phyloP scores from a whole-genome alignment of 139 green algal species.

The Volvox reticuliferus region DNA sequence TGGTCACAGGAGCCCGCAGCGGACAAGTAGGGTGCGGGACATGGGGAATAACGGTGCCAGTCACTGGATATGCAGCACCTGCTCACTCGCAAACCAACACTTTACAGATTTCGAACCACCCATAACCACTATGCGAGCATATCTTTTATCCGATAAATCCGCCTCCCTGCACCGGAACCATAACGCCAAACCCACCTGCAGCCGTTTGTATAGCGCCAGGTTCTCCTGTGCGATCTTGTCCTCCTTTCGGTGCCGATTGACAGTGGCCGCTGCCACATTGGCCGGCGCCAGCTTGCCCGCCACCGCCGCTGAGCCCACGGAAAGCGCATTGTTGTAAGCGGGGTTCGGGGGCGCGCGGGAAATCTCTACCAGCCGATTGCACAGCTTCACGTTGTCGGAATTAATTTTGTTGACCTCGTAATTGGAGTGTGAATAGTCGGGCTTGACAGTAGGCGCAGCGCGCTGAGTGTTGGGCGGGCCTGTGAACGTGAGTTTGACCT shows the following conservation, averaged over 20 bases:
- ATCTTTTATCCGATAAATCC: no score
- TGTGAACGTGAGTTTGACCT: constrained; percentile 46
- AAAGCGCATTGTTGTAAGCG: constrained; percentile 20
- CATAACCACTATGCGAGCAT: no score
- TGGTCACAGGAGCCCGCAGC: no score
- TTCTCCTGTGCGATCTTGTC: constrained; percentile 65
- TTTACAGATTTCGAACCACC: no score
- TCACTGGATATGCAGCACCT: no score
- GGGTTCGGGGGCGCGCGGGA: constrained; percentile 1
- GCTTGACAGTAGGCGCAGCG: neutral
- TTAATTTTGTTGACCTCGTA: constrained; percentile 49
- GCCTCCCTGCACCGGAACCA: no score
- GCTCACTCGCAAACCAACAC: no score
- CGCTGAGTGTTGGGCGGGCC: neutral
- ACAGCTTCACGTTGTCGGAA: constrained; percentile 62
- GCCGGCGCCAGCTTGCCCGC: constrained; percentile 31
- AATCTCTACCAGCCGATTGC: constrained; percentile 63
- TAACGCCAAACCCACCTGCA: constrained; percentile 42
- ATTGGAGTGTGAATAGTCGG: constrained; percentile 2
- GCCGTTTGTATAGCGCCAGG: constrained; percentile 63
- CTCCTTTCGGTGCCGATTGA: constrained; percentile 53
- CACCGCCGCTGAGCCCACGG: neutral
- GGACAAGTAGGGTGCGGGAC: no score
- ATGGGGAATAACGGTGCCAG: no score
- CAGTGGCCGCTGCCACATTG: constrained; percentile 28